phyloP scores from a whole-genome alignment of 2,329 filamentous ascomycete species.

The Sporothrix dimorphospora region DNA sequence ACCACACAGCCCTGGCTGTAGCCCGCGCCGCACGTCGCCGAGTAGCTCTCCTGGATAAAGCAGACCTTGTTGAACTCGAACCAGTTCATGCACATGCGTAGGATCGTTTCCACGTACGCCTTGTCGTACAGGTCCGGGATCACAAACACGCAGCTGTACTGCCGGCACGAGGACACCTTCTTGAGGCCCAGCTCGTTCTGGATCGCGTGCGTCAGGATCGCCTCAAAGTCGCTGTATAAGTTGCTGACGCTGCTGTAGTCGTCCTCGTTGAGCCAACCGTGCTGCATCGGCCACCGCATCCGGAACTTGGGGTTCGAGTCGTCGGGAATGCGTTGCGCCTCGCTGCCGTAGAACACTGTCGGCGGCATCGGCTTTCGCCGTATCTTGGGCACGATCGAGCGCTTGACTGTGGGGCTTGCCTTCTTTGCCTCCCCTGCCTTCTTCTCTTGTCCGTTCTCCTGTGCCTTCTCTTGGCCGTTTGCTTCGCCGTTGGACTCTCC shows the following conservation, averaged over 20 bases:
- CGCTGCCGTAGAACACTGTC: conserved; percentile 75
- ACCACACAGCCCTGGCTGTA: conserved; percentile 94
- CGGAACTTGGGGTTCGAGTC: conserved; percentile 87
- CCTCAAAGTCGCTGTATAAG: conserved; percentile 83
- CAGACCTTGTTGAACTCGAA: conserved; percentile 88
- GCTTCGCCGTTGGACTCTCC: not conserved
- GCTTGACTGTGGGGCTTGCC: not conserved
- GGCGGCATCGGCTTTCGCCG: conserved; percentile 43
- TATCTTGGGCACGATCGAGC: not conserved
- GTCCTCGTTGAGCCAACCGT: conserved; percentile 87
- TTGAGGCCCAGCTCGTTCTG: conserved; percentile 79
- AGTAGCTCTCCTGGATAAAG: conserved; percentile 95
- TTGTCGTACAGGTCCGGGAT: conserved; percentile 98
- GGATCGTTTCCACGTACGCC: conserved; percentile 79
- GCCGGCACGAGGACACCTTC: conserved; percentile 77
- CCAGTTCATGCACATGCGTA: conserved; percentile 84
- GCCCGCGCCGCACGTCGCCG: conserved; percentile 91
- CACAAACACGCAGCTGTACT: conserved; percentile 96
- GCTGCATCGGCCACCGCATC: conserved; percentile 86
- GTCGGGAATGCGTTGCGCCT: conserved; percentile 85
- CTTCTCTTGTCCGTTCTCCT: not conserved
- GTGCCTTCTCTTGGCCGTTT: not conserved
- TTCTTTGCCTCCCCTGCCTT: not conserved
- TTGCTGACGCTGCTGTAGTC: conserved; percentile 82
- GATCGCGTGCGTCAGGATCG: conserved; percentile 83